Percentiles rank a stretch among this genome's conserved stretches.
Conservation (phyloP, 179 eudicot genomes). For the Silene noctiflora region DNA sequence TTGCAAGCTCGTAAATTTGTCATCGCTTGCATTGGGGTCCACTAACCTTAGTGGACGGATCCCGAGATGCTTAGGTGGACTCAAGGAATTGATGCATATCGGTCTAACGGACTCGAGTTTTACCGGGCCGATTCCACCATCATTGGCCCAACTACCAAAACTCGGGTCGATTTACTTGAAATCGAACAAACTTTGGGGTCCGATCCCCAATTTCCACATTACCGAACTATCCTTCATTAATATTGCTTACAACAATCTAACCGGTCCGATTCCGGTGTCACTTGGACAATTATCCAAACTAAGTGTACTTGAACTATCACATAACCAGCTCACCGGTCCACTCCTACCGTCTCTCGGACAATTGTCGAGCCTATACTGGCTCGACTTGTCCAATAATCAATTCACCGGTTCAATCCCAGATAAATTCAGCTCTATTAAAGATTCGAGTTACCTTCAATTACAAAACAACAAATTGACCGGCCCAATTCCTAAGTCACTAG, state of each 20-base stretch:
- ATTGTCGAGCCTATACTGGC: conserved; percentile 4
- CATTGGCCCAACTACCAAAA: conserved; percentile 13
- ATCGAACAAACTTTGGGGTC: conserved; percentile 9
- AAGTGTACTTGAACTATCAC: neutral
- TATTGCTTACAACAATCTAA: conserved; percentile 17
- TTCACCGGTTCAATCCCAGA: conserved; percentile 19
- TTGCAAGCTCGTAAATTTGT: conserved; percentile 11
- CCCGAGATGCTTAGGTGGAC: conserved; percentile 7
- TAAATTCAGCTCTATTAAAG: neutral
- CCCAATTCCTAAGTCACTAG: conserved; percentile 18
- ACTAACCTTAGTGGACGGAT: conserved; percentile 13
- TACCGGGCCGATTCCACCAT: conserved; percentile 14
- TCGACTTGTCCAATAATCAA: conserved; percentile 13
- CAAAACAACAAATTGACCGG: conserved; percentile 19
- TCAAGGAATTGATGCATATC: neutral
- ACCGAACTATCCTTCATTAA: conserved; percentile 7
- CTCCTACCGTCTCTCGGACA: conserved; percentile 11
- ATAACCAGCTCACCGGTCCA: conserved; percentile 18
- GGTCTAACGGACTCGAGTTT: neutral
- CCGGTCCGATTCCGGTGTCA: conserved; percentile 22
- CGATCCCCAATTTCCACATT: conserved; percentile 16
- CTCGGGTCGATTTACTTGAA: neutral
- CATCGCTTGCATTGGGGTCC: neutral
- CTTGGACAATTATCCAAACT: conserved; percentile 10
- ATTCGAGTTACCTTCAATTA: neutral